Base-by-base conservation (phyloP, 768 basidiomycete genomes). In the Auricularia cornea region DNA sequence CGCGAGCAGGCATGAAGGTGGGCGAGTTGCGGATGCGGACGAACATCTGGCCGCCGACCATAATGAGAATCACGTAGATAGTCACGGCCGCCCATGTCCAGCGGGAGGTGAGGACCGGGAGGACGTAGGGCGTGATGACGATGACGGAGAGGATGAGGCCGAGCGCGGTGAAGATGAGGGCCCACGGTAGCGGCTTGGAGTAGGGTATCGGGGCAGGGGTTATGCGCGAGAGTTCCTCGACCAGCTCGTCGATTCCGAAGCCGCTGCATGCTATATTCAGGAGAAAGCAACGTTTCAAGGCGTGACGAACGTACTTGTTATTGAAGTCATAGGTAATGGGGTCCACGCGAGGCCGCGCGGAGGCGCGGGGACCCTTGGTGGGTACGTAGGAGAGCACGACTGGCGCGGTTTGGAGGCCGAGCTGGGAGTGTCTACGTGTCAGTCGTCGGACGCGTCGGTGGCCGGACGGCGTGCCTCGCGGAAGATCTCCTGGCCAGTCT, bases 31-130 rank as follows among this genome's bases (percentile, higher is more conserved):
- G 87, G 68, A 99, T 99, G 66, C 88, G 89, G 64, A 90, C 90
- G 77, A 96, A 99, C 97, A 99, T 99, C 79, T 86, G 90, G 8
- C 97, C 97, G 10, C 89, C 86, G 26, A 87, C 95, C 88, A 98
- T 96, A 68, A 92, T 76, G 32, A 89, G 75, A 23, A 92, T 87
- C 10, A 85, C 82, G 30, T 84, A 72, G 44, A 87, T 62, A 31
- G 86, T 82, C 44, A 79, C 80, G n/a, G 72, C 72, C 5, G 89
- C 90, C 91, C 92, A 94, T 2, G 82, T 76, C 90, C 90, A 92
- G 66, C 87, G 86, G 67, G 80, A 89, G 66, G 81, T 74, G 31
- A 94, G 72, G 62, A 91, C 75, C 31, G 89, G 84, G 3, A 81
- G 73, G 63, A 90, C 76, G 77, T 84, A 86, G 60, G 84, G 83